A percentile compares a stretch with the other conserved stretches of the same genome.
These are phyloP conservation scores for rapeseed (Brassica napus) DNA, from an alignment of 345 rosid genomes.

Conservation along the genomic window Da-Ae NC_063442.1:8628001-8628500, in stretches of 20 bases:
- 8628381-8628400: no score
- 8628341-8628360: no score
- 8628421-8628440: neutral
- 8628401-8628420: neutral
- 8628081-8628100: no score
- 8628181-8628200: neutral
- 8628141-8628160: no score
- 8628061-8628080: no score
- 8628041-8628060: no score
- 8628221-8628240: neutral
- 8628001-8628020: neutral
- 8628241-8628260: neutral
- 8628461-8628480: neutral
- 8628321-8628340: neutral
- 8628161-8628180: no score
- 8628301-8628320: neutral
- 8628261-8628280: neutral
- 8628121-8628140: no score
- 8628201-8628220: neutral
- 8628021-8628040: neutral
- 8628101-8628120: no score
- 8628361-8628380: neutral
- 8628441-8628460: neutral
- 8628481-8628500: neutral
- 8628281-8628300: neutral